Conservation (phyloP, 2,329 filamentous ascomycete genomes). For the Sodiomyces alkalinus region DNA sequence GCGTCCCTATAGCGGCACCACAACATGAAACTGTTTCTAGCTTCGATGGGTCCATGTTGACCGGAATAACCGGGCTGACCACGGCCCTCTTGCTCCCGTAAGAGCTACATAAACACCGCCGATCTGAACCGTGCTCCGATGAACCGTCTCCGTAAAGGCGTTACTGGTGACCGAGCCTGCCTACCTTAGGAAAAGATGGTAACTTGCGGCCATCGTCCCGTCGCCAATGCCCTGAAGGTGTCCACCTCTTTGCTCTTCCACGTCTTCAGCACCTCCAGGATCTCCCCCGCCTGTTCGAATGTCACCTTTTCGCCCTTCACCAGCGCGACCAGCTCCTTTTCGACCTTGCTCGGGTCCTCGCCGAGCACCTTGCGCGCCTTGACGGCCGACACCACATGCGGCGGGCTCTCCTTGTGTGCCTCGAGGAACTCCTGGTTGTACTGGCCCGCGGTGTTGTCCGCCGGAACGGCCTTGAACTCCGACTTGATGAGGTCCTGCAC, state of each 20-base stretch:
- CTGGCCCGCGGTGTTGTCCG: constrained; percentile 33
- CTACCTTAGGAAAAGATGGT: constrained; percentile 27
- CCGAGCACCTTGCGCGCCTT: constrained; percentile 43
- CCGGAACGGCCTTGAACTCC: constrained; percentile 45
- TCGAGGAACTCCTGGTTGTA: constrained; percentile 52
- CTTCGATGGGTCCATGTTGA: too few relatives aligned
- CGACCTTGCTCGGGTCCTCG: constrained; percentile 37
- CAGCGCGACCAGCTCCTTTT: constrained; percentile 46
- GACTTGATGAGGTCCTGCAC: constrained; percentile 54
- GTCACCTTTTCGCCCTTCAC: constrained; percentile 34
- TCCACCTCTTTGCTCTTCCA: constrained; percentile 35
- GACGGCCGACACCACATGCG: constrained; percentile 49
- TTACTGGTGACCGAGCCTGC: too few relatives aligned
- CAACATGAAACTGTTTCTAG: too few relatives aligned
- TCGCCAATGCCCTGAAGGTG: constrained; percentile 31
- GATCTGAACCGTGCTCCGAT: too few relatives aligned
- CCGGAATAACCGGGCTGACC: too few relatives aligned
- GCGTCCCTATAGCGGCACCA: too few relatives aligned
- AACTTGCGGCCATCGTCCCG: constrained; percentile 33
- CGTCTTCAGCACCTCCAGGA: constrained; percentile 24
- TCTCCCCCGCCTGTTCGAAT: constrained; percentile 38
- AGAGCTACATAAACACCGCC: too few relatives aligned
- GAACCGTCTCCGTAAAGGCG: too few relatives aligned
- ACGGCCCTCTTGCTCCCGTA: too few relatives aligned
- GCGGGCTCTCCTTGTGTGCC: constrained; percentile 44